A percentile compares a stretch with the other conserved stretches of the same genome.
Conservation (phyloP, 139 green algal species). For the Pycnococcus provasolii region DNA sequence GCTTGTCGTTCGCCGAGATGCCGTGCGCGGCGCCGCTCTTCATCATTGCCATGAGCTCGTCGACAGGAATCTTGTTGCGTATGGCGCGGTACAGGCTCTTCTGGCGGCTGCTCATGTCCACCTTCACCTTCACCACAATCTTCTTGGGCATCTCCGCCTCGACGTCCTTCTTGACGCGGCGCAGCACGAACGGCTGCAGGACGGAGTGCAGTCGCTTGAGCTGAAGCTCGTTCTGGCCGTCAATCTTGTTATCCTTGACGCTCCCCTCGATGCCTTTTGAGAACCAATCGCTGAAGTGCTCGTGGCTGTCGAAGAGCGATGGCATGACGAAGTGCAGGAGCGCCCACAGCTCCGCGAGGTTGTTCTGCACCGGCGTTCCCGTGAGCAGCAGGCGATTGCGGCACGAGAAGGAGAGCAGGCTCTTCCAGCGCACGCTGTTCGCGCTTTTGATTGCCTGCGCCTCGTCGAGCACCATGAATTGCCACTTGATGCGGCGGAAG, state of each 20-base stretch:
- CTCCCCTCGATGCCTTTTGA: conserved; percentile 25
- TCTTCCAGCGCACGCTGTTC: conserved; percentile 40
- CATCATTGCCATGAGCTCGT: conserved; percentile 34
- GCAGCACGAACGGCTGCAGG: conserved; percentile 56
- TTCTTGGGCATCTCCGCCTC: conserved; percentile 42
- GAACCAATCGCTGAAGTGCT: conserved; percentile 46
- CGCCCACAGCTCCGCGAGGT: conserved; percentile 43
- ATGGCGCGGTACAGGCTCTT: conserved; percentile 27
- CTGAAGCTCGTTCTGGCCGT: not conserved
- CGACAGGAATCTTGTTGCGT: conserved; percentile 43
- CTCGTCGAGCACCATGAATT: conserved; percentile 44
- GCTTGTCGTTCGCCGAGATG: conserved; percentile 34
- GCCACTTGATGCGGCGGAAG: conserved; percentile 35
- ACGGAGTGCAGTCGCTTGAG: conserved; percentile 39
- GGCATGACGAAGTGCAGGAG: conserved; percentile 46
- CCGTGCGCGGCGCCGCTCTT: not conserved
- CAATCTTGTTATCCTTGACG: not conserved
- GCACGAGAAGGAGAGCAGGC: conserved; percentile 47
- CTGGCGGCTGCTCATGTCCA: conserved; percentile 23
- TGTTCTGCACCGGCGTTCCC: conserved; percentile 39
- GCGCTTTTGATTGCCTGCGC: conserved; percentile 49
- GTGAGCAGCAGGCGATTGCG: conserved; percentile 60
- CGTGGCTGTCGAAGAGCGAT: conserved; percentile 40
- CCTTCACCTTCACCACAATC: conserved; percentile 19
- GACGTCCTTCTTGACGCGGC: conserved; percentile 56